These are phyloP conservation scores for Leucocoprinus birnbaumii DNA, from an alignment of 768 basidiomycete species.

Conservation along the genomic window DNA sequence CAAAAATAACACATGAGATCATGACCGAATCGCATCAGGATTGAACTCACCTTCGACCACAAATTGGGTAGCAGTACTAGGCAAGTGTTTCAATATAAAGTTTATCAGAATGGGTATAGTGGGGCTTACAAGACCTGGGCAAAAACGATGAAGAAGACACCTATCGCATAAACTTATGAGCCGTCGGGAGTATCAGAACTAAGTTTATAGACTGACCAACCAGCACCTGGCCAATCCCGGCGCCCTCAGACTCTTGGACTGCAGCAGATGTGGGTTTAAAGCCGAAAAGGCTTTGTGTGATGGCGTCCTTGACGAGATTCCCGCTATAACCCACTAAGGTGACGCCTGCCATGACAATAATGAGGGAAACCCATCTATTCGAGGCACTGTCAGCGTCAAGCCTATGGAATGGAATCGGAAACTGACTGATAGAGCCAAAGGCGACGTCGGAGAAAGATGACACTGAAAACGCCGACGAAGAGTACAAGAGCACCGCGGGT, in stretches of 20 bases:
- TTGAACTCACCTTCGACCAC: constrained; percentile 69
- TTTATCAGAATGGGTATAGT: constrained; percentile 14
- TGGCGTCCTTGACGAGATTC: constrained; percentile 76
- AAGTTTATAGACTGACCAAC: constrained; percentile 49
- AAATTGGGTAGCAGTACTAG: constrained; percentile 86
- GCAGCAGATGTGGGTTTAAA: constrained; percentile 32
- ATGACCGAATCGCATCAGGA: neutral
- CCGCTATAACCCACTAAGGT: constrained; percentile 86
- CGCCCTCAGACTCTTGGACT: constrained; percentile 47
- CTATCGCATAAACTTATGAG: constrained; percentile 32
- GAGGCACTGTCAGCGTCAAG: constrained; percentile 4
- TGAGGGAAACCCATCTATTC: constrained; percentile 81
- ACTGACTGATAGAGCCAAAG: constrained; percentile 85
- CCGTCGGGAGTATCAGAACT: constrained; percentile 17
- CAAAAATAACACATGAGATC: constrained; percentile 8
- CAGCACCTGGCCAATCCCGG: constrained; percentile 67
- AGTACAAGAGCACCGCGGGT: constrained; percentile 89
- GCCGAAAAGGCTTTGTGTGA: constrained; percentile 41
- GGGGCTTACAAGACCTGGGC: constrained; percentile 89
- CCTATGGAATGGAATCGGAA: constrained; percentile 2
- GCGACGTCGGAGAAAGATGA: constrained; percentile 83
- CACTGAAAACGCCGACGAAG: constrained; percentile 89
- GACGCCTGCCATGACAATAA: constrained; percentile 86
- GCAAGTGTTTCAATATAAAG: constrained; percentile 8
- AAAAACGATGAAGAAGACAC: constrained; percentile 88